Evolutionary conservation across 306 rosid species (phyloP).

Genomic region (Cicer pinnatifidum): DNA sequence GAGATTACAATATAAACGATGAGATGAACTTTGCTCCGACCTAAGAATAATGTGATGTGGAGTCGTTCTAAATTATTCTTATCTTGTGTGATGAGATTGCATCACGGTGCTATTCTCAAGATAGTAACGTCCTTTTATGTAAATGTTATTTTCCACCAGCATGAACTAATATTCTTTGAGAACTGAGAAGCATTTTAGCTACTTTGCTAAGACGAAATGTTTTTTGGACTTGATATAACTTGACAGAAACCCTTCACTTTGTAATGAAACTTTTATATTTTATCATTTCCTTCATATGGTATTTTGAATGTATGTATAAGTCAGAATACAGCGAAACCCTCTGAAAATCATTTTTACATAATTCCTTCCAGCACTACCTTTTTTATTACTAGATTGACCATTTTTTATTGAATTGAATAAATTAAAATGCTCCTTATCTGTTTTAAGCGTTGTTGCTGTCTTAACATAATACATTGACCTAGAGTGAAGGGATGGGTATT

Average conservation of each 20-base stretch:
- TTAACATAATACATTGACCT: constrained; percentile 13
- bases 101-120: constrained; percentile 9
- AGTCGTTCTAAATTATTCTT: not conserved
- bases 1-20: not conserved
- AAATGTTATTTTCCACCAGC: constrained; percentile 1
- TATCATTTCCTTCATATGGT: constrained; percentile 16
- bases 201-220: constrained; percentile 12
- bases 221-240: not conserved
- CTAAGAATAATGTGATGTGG: not conserved
- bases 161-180: constrained; percentile 3
- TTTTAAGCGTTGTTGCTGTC: not conserved
- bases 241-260: not conserved
- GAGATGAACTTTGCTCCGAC: constrained; percentile 5
- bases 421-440: not conserved
- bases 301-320: not conserved
- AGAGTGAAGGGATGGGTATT: constrained; percentile 10
- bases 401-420: constrained; percentile 5
- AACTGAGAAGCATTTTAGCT: constrained; percentile 25
- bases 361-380: not conserved
- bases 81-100: constrained; percentile 24
- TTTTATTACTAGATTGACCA: not conserved
- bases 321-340: not conserved
- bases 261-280: constrained; percentile 19
- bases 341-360: constrained; percentile 16
- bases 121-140: not conserved